These are phyloP conservation scores for Cyclanthera cordifolia DNA, from an alignment of 306 rosid genomes.

Conservation along the genomic window DNA sequence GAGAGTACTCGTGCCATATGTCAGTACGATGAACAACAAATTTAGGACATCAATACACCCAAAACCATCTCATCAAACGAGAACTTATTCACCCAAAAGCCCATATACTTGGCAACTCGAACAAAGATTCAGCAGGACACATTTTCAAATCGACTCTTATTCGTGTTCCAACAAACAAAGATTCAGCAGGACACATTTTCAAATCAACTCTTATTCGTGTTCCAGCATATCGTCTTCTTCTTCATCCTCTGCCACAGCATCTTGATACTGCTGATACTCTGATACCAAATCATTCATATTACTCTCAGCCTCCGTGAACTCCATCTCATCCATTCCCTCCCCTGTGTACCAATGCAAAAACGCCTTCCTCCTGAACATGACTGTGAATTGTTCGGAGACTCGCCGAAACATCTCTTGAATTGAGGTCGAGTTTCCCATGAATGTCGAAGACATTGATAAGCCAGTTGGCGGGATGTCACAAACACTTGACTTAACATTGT, in stretches of 20 bases:
- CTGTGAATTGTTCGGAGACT: slow-evolving; percentile 79
- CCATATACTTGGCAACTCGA: not conserved
- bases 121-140: not conserved
- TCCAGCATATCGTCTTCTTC: slow-evolving; percentile 26
- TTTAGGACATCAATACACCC: too few species aligned
- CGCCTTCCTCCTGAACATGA: slow-evolving; percentile 84
- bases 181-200: not conserved
- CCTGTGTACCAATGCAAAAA: slow-evolving; percentile 89
- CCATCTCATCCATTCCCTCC: slow-evolving; percentile 93
- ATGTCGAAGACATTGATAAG: slow-evolving; percentile 62
- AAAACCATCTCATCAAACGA: not conserved
- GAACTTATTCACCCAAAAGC: slow-evolving; percentile 14
- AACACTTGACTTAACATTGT: slow-evolving; percentile 81
- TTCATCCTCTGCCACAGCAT: slow-evolving; percentile 42
- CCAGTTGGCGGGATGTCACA: slow-evolving; percentile 82
- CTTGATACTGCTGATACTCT: slow-evolving; percentile 83
- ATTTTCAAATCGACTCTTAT: not conserved
- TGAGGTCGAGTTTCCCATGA: slow-evolving; percentile 83
- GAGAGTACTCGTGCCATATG: too few species aligned
- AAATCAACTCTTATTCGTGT: slow-evolving; percentile 6
- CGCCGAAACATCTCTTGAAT: slow-evolving; percentile 85
- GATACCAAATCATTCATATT: slow-evolving; percentile 88
- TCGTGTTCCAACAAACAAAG: slow-evolving; percentile 14
- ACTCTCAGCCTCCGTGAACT: slow-evolving; percentile 80
- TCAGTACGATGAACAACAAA: too few species aligned